phyloP scores from a whole-genome alignment of 1,139 yeast species.

The Yamadazyma atlantica region DNA sequence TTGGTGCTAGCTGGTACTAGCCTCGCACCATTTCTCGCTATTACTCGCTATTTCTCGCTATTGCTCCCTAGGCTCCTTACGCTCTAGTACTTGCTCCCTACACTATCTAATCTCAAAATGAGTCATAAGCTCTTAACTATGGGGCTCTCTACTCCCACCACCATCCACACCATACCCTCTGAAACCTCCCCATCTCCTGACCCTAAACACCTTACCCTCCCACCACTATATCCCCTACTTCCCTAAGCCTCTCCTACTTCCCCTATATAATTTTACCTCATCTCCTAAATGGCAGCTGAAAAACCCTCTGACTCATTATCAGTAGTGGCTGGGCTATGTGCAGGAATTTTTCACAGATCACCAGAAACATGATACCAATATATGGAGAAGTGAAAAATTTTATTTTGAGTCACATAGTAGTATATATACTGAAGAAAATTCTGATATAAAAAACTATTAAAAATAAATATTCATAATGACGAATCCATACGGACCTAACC shows the following conservation, averaged over 20 bases:
- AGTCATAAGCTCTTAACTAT: slow-evolving; percentile 2
- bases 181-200: background rate
- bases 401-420: background rate
- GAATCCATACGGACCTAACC: slow-evolving; percentile 97
- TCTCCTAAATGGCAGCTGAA: background rate
- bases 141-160: background rate
- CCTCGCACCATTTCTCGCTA: background rate
- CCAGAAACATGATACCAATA: background rate
- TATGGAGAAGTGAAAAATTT: slow-evolving; percentile 3
- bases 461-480: background rate
- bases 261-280: no score
- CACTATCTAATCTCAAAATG: background rate
- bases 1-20: background rate
- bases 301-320: slow-evolving; percentile 10
- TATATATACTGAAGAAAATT: background rate
- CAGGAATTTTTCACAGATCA: slow-evolving; percentile 1
- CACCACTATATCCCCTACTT: background rate
- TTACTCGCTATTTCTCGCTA: background rate
- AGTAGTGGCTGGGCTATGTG: background rate
- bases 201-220: no score
- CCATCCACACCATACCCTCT: background rate
- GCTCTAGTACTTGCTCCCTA: background rate
- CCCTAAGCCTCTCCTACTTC: no score
- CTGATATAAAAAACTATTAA: background rate
- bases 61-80: background rate